Conservation (phyloP, 352 stramenopile genomes). For the Globisporangium spiculum region DNA sequence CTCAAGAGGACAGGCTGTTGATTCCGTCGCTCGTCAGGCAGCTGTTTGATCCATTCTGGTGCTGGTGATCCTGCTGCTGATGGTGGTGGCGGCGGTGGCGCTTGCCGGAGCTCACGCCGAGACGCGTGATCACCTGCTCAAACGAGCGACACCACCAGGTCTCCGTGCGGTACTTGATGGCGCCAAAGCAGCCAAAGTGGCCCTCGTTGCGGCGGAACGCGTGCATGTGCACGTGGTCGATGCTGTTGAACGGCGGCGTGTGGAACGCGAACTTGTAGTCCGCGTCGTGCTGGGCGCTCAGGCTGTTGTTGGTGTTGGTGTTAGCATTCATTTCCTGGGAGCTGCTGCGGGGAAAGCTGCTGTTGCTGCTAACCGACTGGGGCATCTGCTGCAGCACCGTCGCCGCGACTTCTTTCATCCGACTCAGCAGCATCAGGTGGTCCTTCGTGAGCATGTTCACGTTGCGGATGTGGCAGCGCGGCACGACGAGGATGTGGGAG, state of each 20-base stretch:
- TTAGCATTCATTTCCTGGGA: constrained; percentile 7
- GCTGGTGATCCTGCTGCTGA: not conserved
- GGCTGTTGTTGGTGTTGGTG: constrained; percentile 10
- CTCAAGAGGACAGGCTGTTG: not conserved
- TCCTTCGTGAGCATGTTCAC: constrained; percentile 70
- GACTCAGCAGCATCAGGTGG: constrained; percentile 57
- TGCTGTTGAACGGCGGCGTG: constrained; percentile 86
- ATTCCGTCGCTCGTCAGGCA: constrained; percentile 4
- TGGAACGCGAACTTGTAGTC: constrained; percentile 83
- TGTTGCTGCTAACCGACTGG: not conserved
- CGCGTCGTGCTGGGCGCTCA: constrained; percentile 16
- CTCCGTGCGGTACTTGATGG: constrained; percentile 84
- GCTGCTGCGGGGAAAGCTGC: not conserved
- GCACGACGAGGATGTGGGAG: constrained; percentile 81
- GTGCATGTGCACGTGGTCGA: constrained; percentile 90
- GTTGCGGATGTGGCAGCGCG: constrained; percentile 81
- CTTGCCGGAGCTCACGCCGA: constrained; percentile 13
- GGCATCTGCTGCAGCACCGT: constrained; percentile 34
- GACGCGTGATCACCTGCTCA: constrained; percentile 60
- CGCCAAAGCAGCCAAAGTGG: constrained; percentile 57
- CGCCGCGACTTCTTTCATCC: constrained; percentile 67
- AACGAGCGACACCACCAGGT: constrained; percentile 88
- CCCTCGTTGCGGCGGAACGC: constrained; percentile 63
- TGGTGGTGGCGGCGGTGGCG: constrained; percentile 1
- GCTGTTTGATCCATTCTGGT: constrained; percentile 4